phyloP scores from a whole-genome alignment of 495 filamentous ascomycete genomes.

The Neurospora discreta region DNA sequence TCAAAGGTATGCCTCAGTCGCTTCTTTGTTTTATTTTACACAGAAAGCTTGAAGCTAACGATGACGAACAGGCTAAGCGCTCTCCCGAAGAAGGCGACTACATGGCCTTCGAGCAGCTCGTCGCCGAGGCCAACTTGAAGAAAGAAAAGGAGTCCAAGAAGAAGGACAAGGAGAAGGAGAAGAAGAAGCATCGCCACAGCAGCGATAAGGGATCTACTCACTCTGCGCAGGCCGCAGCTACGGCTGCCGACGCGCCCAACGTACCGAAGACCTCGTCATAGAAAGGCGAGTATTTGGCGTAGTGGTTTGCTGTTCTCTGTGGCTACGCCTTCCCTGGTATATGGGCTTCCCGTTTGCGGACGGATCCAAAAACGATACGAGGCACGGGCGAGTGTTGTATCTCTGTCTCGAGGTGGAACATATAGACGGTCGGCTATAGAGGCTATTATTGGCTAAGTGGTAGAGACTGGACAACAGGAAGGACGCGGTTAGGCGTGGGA shows the following conservation, averaged over 20 bases:
- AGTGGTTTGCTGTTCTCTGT: background rate
- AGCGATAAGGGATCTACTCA: slow-evolving; percentile 7
- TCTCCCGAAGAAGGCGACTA: slow-evolving; percentile 96
- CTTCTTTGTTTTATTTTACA: background rate
- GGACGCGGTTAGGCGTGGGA: background rate
- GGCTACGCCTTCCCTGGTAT: background rate
- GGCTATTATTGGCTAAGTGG: background rate
- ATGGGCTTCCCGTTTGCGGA: background rate
- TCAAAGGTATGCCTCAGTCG: slow-evolving; percentile 50
- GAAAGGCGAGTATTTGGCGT: background rate
- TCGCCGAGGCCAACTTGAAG: slow-evolving; percentile 91
- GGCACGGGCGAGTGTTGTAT: background rate
- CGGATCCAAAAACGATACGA: background rate
- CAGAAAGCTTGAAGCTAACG: slow-evolving; percentile 10
- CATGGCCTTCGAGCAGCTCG: slow-evolving; percentile 97
- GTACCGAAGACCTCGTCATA: slow-evolving; percentile 22
- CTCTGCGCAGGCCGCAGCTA: slow-evolving; percentile 16
- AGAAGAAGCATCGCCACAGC: slow-evolving; percentile 11
- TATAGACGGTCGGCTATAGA: background rate
- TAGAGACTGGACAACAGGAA: background rate
- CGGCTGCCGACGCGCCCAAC: slow-evolving; percentile 35
- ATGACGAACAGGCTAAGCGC: slow-evolving; percentile 57
- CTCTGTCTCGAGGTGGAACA: background rate
- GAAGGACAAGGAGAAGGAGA: slow-evolving; percentile 53
- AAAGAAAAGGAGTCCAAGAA: slow-evolving; percentile 72